Evolutionary conservation across 768 basidiomycete species (phyloP).

Genomic region (Lactarius trivialis): DNA sequence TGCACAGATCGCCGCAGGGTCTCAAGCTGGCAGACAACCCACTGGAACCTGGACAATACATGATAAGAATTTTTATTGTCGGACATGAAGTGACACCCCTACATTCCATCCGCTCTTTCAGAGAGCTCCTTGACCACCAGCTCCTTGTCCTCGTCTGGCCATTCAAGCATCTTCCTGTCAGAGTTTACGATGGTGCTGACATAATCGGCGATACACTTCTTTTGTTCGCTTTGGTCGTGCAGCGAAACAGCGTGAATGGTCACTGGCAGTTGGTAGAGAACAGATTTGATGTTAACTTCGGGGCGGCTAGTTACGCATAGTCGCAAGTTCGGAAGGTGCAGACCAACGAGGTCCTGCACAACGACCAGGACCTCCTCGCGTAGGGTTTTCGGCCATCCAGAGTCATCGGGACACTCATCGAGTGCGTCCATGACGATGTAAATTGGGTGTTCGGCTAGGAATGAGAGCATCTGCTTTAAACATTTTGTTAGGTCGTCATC

Average conservation of each 20-base stretch:
- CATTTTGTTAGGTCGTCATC: neutral
- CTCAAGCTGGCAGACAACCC: neutral
- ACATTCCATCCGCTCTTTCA: slow-evolving; percentile 2
- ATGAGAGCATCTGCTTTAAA: neutral
- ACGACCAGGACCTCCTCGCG: neutral
- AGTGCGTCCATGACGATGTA: neutral
- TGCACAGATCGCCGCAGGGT: neutral
- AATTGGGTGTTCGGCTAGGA: neutral
- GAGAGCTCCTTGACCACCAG: neutral
- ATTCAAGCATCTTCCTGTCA: neutral
- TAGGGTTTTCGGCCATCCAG: neutral
- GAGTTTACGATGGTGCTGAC: neutral
- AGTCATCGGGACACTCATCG: neutral
- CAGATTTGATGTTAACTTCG: neutral
- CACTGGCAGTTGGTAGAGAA: neutral
- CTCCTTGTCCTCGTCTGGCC: neutral
- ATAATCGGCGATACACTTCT: neutral
- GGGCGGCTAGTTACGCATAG: neutral
- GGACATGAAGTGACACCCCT: neutral
- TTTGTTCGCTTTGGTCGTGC: neutral
- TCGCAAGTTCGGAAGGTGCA: neutral
- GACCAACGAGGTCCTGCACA: neutral
- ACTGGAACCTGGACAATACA: neutral
- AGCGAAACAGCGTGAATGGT: neutral
- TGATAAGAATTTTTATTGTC: neutral